Conservation (phyloP, 192 early-diverging fungal genomes). For the Bifiguratus adelaidae region DNA sequence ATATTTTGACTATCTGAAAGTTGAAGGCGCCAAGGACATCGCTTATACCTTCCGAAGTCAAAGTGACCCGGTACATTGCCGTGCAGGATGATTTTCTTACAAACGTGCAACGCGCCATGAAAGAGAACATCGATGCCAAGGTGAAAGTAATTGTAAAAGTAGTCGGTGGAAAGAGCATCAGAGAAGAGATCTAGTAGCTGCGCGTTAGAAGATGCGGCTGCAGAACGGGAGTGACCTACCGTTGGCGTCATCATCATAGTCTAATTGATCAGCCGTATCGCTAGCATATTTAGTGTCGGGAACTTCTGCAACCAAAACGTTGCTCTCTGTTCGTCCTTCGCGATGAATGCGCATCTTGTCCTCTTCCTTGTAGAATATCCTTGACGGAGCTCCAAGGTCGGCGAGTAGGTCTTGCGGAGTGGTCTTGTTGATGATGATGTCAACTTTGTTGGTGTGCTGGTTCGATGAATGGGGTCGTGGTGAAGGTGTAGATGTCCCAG, state of each 20-base stretch:
- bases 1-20: neutral
- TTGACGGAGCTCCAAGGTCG: slow-evolving; percentile 52
- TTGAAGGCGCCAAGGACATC: slow-evolving; percentile 5
- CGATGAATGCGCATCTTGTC: slow-evolving; percentile 63
- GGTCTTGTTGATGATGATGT: slow-evolving; percentile 34
- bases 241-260: neutral
- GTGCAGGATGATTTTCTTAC: slow-evolving; percentile 65
- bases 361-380: slow-evolving; percentile 53
- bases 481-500: too few species aligned
- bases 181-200: too few species aligned
- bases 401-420: slow-evolving; percentile 62
- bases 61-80: slow-evolving; percentile 59
- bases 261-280: neutral
- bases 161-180: too few species aligned
- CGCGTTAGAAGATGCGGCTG: neutral
- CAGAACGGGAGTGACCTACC: too few species aligned
- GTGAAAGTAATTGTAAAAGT: slow-evolving; percentile 70
- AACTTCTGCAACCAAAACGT: slow-evolving; percentile 23
- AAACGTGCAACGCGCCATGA: slow-evolving; percentile 49
- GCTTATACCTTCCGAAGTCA: slow-evolving; percentile 49
- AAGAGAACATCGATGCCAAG: slow-evolving; percentile 65
- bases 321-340: slow-evolving; percentile 15
- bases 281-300: slow-evolving; percentile 3
- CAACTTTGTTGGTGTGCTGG: slow-evolving; percentile 12
- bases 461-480: too few species aligned